Conservation (phyloP, 2,329 filamentous ascomycete species). For the Hymenoscyphus scutula region DNA sequence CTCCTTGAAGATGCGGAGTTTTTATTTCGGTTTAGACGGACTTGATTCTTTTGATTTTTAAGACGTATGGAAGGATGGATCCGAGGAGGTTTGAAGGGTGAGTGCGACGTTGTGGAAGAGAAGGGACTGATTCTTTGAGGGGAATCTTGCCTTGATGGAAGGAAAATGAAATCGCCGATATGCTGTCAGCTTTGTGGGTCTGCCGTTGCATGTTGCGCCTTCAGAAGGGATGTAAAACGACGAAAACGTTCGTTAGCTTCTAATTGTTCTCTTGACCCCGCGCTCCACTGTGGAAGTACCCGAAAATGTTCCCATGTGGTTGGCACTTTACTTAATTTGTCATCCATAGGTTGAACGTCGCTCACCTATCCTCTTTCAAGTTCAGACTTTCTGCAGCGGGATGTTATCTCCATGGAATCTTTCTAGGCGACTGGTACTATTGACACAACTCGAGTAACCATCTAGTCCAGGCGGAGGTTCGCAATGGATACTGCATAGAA, state of each 20-base stretch:
- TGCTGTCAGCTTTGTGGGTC: background rate
- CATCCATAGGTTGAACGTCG: background rate
- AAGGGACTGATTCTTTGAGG: background rate
- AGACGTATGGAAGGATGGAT: background rate
- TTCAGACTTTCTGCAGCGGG: background rate
- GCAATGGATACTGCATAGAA: no score
- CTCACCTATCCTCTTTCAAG: background rate
- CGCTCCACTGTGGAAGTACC: background rate
- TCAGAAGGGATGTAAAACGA: no score
- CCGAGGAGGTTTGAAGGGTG: background rate
- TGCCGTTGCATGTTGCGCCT: background rate
- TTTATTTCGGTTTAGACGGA: background rate
- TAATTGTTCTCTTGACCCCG: background rate
- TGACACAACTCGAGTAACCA: background rate
- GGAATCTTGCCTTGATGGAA: background rate
- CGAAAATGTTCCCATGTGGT: background rate
- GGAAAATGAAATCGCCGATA: background rate
- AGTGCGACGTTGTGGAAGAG: background rate
- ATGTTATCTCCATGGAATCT: background rate
- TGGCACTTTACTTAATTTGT: background rate
- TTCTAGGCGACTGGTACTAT: background rate
- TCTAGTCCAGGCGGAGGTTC: background rate
- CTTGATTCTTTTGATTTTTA: background rate
- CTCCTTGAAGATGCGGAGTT: background rate
- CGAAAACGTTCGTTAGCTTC: no score